A percentile compares a stretch with the other conserved stretches of the same genome.
Conservation (phyloP, 768 basidiomycete species). For the Termitomyces eurrhizus region DNA sequence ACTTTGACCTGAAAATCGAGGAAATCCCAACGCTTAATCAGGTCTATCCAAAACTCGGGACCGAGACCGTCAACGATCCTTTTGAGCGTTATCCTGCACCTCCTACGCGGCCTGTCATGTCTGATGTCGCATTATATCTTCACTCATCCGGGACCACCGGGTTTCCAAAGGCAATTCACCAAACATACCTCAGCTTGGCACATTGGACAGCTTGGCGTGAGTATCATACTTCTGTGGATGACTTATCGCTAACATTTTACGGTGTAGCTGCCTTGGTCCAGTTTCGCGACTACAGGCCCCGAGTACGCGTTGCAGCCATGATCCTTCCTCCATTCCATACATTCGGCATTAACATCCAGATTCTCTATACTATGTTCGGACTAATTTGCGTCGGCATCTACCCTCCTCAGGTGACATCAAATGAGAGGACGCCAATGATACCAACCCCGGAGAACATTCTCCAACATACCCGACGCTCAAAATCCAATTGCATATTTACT, state of each 20-base stretch:
- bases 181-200: slow-evolving; percentile 17
- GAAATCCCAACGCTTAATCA: slow-evolving; percentile 9
- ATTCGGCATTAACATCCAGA: slow-evolving; percentile 22
- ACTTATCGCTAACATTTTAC: neutral
- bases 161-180: slow-evolving; percentile 31
- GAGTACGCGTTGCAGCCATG: slow-evolving; percentile 20
- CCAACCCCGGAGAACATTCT: slow-evolving; percentile 32
- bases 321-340: slow-evolving; percentile 30
- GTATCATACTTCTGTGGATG: slow-evolving; percentile 1
- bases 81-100: slow-evolving; percentile 12
- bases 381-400: slow-evolving; percentile 18
- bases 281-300: slow-evolving; percentile 6
- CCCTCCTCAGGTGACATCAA: slow-evolving; percentile 21
- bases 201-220: slow-evolving; percentile 24
- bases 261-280: slow-evolving; percentile 9
- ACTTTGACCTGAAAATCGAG: slow-evolving; percentile 15
- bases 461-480: slow-evolving; percentile 17
- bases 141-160: slow-evolving; percentile 40
- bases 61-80: slow-evolving; percentile 7
- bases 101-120: neutral
- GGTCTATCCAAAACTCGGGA: slow-evolving; percentile 14
- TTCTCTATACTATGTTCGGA: slow-evolving; percentile 21
- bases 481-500: slow-evolving; percentile 18
- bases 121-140: slow-evolving; percentile 19
- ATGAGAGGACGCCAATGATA: slow-evolving; percentile 22